Evolutionary conservation across 352 stramenopile species (phyloP), one percentile per base, ranked within the genome.

Genomic region (Phytophthora pisi): DNA sequence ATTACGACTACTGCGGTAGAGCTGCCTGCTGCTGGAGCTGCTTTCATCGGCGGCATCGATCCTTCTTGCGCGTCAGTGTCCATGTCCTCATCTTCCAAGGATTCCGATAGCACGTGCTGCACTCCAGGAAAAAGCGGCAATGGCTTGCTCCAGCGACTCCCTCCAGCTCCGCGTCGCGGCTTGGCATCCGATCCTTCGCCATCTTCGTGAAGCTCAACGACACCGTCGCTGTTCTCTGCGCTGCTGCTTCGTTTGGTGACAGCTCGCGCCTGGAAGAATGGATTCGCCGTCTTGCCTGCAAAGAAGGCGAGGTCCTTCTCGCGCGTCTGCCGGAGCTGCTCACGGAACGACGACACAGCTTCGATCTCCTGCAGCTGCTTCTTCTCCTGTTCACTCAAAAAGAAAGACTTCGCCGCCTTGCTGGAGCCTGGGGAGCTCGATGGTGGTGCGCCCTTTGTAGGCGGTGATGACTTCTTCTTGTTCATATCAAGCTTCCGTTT

Each of bases 251-350:
- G 55, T 10, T 64, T 68, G 24, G 5, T 42, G 11, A 2, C 46
- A 9, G 50, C 8, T 68, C 64, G 80, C 7, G 77, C 67, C 34
- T 90, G 74, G 57, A 93, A 93, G 53, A 93, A 93, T 13, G 86
- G 81, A 30, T 91, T 92, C 10, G 78, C 68, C 2, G 60, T 72
- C 28, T 81, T 81, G 9, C 78, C 80, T n/a, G 68, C 76, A 45
- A 91, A 93, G 56, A 92, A 93, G 23, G 74, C 82, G 16, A 84
- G 59, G 61, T 93, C 86, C 16, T 87, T 86, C 52, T 93, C 86
- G 5, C 86, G 83, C 20, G 81, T 80, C 57, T 85, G 70, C 2
- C 81, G 77, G 45, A 92, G 63, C 38, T 93, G 75, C 42, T 91
- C 84, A 11, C 83, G 84, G 38, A 93, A 82, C 5, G 72, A 65